Conservation (phyloP, 768 basidiomycete species). For the Phlebiopsis flavidoalba region DNA sequence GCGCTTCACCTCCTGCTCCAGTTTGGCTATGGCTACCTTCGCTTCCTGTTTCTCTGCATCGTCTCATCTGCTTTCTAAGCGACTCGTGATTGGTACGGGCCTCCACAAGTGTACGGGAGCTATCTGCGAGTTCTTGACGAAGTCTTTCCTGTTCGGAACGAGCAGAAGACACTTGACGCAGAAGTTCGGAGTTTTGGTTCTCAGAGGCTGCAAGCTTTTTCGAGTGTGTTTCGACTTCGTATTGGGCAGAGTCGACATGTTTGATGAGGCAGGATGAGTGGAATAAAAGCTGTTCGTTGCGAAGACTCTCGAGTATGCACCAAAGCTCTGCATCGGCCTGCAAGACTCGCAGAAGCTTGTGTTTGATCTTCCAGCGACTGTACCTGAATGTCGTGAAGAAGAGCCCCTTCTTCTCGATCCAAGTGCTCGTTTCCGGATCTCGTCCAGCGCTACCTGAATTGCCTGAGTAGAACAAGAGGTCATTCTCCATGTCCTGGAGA, state of each 20-base stretch:
- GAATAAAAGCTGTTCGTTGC: conserved; percentile 17
- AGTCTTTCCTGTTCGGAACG: conserved; percentile 18
- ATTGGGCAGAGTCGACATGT: conserved; percentile 13
- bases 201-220: conserved; percentile 37
- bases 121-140: conserved; percentile 19
- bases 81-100: conserved; percentile 17
- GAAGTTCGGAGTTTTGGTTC: conserved; percentile 28
- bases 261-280: conserved; percentile 15
- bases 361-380: too few species aligned
- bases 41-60: conserved; percentile 19
- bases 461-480: conserved; percentile 10
- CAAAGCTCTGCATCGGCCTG: conserved; percentile 4
- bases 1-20: conserved; percentile 21
- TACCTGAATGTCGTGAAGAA: background rate
- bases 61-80: conserved; percentile 25
- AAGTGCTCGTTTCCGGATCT: background rate
- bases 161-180: conserved; percentile 25
- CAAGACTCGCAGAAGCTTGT: conserved; percentile 1
- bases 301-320: conserved; percentile 13
- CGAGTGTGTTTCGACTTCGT: conserved; percentile 17
- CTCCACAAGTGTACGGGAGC: conserved; percentile 13
- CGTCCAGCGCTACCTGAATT: background rate
- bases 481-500: conserved; percentile 19
- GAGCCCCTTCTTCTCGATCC: background rate
- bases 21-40: conserved; percentile 26